These are phyloP conservation scores for Acer saccharum DNA, from an alignment of 345 rosid genomes.

Conservation along the genomic window DNA sequence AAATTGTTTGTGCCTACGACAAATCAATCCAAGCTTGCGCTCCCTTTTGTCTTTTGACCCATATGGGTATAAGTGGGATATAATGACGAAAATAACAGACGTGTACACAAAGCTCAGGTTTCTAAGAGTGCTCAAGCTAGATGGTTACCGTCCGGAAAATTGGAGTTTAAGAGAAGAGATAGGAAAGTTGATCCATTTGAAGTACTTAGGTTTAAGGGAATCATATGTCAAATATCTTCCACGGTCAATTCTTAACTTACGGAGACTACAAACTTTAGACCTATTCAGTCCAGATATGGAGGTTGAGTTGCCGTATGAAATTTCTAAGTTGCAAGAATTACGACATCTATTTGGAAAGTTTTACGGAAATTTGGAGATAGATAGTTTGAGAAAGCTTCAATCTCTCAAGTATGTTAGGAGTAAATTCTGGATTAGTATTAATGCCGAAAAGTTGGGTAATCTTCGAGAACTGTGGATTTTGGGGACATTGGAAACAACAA, in stretches of 20 bases:
- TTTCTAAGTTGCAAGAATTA: too few relatives aligned
- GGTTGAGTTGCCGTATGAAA: too few relatives aligned
- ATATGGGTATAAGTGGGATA: not conserved
- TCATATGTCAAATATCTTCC: slow-evolving; percentile 19
- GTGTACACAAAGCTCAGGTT: not conserved
- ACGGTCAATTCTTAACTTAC: slow-evolving; percentile 13
- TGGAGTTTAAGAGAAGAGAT: slow-evolving; percentile 16
- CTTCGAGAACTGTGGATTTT: not conserved
- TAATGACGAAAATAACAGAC: not conserved
- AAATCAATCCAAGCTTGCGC: not conserved
- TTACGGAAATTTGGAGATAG: not conserved
- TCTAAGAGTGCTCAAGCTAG: slow-evolving; percentile 26
- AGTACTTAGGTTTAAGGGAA: slow-evolving; percentile 27
- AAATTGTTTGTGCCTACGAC: not conserved
- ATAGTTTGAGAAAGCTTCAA: not conserved
- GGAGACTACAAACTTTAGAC: too few relatives aligned
- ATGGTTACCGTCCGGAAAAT: not conserved
- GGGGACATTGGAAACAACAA: not conserved
- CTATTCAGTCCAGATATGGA: too few relatives aligned
- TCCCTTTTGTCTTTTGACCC: slow-evolving; percentile 10
- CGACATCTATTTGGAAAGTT: too few relatives aligned
- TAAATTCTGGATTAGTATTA: not conserved
- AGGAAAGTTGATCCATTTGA: slow-evolving; percentile 22
- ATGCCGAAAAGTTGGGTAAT: not conserved
- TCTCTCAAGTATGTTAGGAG: not conserved